A percentile compares a stretch with the other conserved stretches of the same genome.
These are phyloP conservation scores for Taiwanofungus camphoratus DNA, from an alignment of 1,284 basidiomycete genomes.

Conservation along the genomic window DNA sequence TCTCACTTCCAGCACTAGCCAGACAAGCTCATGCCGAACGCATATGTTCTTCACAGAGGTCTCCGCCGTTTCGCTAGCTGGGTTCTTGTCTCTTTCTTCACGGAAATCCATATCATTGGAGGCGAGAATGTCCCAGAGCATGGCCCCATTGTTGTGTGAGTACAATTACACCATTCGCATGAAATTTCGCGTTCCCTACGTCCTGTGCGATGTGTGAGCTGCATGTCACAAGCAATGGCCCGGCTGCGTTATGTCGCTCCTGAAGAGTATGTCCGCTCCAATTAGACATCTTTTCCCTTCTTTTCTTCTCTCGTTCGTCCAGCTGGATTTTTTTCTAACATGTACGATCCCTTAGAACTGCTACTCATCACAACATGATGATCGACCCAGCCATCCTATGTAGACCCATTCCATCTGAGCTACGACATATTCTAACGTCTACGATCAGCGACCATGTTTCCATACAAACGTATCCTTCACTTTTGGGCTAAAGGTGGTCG, in stretches of 20 bases:
- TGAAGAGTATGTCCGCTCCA: too few species aligned
- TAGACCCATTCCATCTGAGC: slow-evolving; percentile 24
- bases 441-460: slow-evolving; percentile 67
- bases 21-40: slow-evolving; percentile 27
- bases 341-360: slow-evolving; percentile 46
- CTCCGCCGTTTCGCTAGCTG: slow-evolving; percentile 66
- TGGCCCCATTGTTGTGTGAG: slow-evolving; percentile 86
- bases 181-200: slow-evolving; percentile 2
- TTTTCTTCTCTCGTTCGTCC: too few species aligned
- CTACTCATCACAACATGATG: slow-evolving; percentile 92
- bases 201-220: too few species aligned
- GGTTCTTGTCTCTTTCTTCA: slow-evolving; percentile 83
- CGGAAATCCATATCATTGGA: slow-evolving; percentile 77
- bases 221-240: too few species aligned
- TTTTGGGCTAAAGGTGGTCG: slow-evolving; percentile 85
- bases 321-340: too few species aligned
- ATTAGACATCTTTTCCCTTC: too few species aligned
- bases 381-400: slow-evolving; percentile 78
- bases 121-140: slow-evolving; percentile 79
- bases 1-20: neutral
- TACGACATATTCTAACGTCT: neutral
- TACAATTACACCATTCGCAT: slow-evolving; percentile 19
- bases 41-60: slow-evolving; percentile 48
- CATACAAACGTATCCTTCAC: slow-evolving; percentile 75
- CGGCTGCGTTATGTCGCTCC: too few species aligned